phyloP scores from a whole-genome alignment of 192 early-diverging fungal species.

The Obelidium mucronatum region DNA sequence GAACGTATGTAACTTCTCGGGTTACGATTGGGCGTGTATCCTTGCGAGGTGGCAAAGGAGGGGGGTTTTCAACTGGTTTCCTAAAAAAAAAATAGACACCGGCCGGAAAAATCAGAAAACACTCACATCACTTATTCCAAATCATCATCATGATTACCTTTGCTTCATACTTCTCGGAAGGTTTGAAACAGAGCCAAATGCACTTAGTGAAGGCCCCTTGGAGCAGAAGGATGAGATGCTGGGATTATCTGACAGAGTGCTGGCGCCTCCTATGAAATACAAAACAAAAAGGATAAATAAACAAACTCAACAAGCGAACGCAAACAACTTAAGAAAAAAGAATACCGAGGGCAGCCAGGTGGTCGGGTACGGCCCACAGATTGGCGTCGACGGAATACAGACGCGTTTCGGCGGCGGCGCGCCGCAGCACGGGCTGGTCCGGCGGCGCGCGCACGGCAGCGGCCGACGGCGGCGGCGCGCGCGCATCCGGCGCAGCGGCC shows the following conservation, averaged over 20 bases:
- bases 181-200: background rate
- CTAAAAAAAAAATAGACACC: conserved; percentile 1
- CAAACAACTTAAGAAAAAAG: background rate
- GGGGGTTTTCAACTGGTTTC: conserved; percentile 21
- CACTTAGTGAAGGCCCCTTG: background rate
- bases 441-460: too few species aligned
- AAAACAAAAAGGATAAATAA: background rate
- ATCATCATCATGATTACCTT: conserved; percentile 13
- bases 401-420: background rate
- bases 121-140: background rate
- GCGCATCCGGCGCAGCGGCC: too few species aligned
- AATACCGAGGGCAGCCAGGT: conserved; percentile 16
- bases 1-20: conserved; percentile 10
- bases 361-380: conserved; percentile 9
- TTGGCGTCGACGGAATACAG: background rate
- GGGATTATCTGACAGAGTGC: background rate
- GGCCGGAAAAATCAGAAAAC: background rate
- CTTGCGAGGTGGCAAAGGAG: conserved; percentile 8
- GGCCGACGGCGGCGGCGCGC: too few species aligned
- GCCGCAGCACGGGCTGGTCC: too few species aligned
- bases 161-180: conserved; percentile 20
- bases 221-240: conserved; percentile 21
- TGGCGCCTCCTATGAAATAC: background rate
- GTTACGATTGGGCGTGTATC: background rate
- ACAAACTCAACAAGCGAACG: background rate